Percentiles rank a stretch among this genome's conserved stretches.
phyloP scores from a whole-genome alignment of 331 rosid species.

The Acacia concinna region DNA sequence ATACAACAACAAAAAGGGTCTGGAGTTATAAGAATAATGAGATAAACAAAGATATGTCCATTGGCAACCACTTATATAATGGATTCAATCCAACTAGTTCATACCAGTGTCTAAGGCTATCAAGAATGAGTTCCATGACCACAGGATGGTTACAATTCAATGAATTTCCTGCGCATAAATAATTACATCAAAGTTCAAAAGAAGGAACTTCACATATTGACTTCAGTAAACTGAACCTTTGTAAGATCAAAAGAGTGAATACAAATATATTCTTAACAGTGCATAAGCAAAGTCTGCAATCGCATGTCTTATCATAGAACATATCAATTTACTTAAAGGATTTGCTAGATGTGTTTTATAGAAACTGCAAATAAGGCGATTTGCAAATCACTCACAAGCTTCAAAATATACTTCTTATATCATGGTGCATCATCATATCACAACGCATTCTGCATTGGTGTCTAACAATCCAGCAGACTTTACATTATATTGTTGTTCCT shows the following conservation, averaged over 20 bases:
- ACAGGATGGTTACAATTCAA: conserved; percentile 92
- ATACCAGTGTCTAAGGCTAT: conserved; percentile 97
- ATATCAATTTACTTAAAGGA: neutral
- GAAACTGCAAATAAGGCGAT: neutral
- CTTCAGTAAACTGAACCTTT: conserved; percentile 24
- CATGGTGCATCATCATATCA: neutral
- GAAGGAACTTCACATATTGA: conserved; percentile 32
- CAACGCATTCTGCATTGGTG: neutral
- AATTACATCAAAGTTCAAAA: conserved; percentile 17
- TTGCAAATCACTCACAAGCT: neutral
- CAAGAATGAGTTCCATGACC: conserved; percentile 89
- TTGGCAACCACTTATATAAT: conserved; percentile 21
- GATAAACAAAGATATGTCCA: conserved; percentile 17
- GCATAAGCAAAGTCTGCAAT: conserved; percentile 22
- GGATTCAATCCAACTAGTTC: conserved; percentile 7
- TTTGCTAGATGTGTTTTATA: neutral
- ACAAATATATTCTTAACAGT: neutral
- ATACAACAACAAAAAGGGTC: conserved; percentile 22
- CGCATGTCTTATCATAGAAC: conserved; percentile 20
- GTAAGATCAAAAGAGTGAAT: conserved; percentile 5
- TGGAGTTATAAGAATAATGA: neutral
- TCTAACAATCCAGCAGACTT: neutral
- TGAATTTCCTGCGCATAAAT: conserved; percentile 75
- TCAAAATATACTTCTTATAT: conserved; percentile 4
- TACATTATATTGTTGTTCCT: neutral